Base-by-base conservation (phyloP, 352 stramenopile genomes). In the Phytopythium mirpurense region DNA sequence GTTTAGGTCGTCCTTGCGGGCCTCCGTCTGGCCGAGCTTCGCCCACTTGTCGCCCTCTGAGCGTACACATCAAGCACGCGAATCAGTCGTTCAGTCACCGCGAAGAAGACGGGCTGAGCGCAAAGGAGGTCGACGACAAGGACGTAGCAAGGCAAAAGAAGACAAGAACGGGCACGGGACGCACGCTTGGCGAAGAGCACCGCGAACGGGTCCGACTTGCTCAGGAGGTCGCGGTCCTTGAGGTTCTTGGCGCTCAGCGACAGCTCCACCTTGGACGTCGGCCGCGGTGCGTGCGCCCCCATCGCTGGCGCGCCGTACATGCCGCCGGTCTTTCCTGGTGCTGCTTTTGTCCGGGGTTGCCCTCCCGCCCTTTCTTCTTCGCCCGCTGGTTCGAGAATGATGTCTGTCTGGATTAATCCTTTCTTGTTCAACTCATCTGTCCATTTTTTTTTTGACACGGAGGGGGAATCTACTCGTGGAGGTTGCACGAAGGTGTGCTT, bases 201-300 rank as follows among this genome's bases (percentile, higher is more conserved):
- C 21, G 72, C 78, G 69, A 96, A 97, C 4, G 87, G 81, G 62
- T 97, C 86, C 14, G 83, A 93, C 62, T 94, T 89, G 48, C 78
- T 89, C 49, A 96, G 68, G 23, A 92, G 56, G 51, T 96, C 89
- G 57, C 86, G 87, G 56, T 95, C 82, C 31, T 83, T 88, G 43
- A 97, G 73, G 60, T 82, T 67, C 47, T 83, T 81, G 49, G 79
- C 92, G 35, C 74, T 74, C 27, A 97, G 64, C 19, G 83, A 88
- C 55, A 97, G 72, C 74, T 97, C 86, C 26, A 95, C 65, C 16
- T 59, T 64, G 37, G 74, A 77, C 21, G 77, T 86, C 21, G 73
- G 72, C 26, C 60, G 37, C 9, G 59, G 51, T 23, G 55, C 37
- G 29, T 26, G 61, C 41, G 54, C 58, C 38, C 40, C 41, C 50